Percentiles rank a stretch among this genome's conserved stretches.
phyloP scores from a whole-genome alignment of 306 rosid species.

The Sicyos baderoa region DNA sequence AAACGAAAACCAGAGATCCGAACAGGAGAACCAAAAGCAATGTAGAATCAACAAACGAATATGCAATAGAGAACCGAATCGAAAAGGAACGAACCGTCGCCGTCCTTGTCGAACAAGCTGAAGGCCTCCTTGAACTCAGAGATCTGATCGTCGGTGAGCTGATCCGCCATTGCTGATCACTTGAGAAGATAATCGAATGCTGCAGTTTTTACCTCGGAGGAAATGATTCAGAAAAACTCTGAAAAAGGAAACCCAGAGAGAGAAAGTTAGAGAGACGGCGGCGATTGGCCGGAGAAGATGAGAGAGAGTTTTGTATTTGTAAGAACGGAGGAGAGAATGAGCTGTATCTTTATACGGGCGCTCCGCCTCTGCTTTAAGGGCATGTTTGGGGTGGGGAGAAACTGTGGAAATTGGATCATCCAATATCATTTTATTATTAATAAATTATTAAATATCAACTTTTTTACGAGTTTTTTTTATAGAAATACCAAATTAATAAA shows the following conservation, averaged over 20 bases:
- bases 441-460: no score
- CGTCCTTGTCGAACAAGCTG: constrained; percentile 79
- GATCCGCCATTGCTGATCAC: constrained; percentile 52
- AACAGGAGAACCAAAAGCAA: background rate
- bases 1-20: background rate
- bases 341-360: background rate
- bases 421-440: no score
- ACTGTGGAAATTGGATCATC: no score
- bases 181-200: background rate
- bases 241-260: no score
- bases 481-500: no score
- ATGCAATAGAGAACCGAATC: background rate
- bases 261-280: background rate
- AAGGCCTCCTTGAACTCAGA: constrained; percentile 79
- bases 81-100: constrained; percentile 55
- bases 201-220: background rate
- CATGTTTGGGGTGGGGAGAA: no score
- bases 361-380: background rate
- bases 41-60: background rate
- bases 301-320: background rate
- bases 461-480: no score
- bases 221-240: no score
- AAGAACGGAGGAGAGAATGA: background rate
- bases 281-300: constrained; percentile 9
- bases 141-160: constrained; percentile 80